Conservation (phyloP, 768 basidiomycete species). For the Agrocybe pediades region DNA sequence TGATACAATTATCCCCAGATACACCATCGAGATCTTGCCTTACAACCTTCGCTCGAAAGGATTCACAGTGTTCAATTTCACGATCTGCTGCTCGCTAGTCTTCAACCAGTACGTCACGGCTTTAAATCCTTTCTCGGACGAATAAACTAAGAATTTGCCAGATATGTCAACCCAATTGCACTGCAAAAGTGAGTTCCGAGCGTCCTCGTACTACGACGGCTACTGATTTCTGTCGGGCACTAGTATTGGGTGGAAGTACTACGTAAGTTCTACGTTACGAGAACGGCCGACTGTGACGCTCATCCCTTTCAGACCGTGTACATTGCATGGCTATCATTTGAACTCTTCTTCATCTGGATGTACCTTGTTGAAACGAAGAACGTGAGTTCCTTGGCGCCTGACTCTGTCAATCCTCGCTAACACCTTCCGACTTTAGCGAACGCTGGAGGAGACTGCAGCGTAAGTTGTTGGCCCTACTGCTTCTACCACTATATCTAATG, state of each 20-base stretch:
- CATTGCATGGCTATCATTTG: slow-evolving; percentile 56
- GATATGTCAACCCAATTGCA: slow-evolving; percentile 52
- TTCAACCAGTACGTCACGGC: slow-evolving; percentile 54
- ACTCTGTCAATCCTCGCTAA: not conserved
- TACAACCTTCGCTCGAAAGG: slow-evolving; percentile 63
- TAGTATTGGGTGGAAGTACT: slow-evolving; percentile 63
- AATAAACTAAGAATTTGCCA: not conserved
- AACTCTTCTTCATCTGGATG: slow-evolving; percentile 50
- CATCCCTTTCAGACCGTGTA: slow-evolving; percentile 38
- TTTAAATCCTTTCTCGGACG: not conserved
- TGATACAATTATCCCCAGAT: slow-evolving; percentile 12
- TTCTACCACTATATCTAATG: too few relatives aligned
- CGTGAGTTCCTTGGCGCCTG: slow-evolving; percentile 17
- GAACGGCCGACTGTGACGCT: not conserved
- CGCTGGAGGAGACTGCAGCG: slow-evolving; percentile 55
- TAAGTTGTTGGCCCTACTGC: not conserved
- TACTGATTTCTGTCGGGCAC: not conserved
- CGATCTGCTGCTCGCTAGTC: slow-evolving; percentile 60
- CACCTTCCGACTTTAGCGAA: slow-evolving; percentile 29
- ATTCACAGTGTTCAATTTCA: slow-evolving; percentile 63
- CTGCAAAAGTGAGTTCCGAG: slow-evolving; percentile 33
- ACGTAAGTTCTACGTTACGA: slow-evolving; percentile 31
- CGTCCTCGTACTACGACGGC: not conserved
- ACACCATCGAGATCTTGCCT: slow-evolving; percentile 30
- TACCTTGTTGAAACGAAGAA: slow-evolving; percentile 58